Conservation (phyloP, 371 early-diverging fungal genomes). For the Saksenaea oblongispora region DNA sequence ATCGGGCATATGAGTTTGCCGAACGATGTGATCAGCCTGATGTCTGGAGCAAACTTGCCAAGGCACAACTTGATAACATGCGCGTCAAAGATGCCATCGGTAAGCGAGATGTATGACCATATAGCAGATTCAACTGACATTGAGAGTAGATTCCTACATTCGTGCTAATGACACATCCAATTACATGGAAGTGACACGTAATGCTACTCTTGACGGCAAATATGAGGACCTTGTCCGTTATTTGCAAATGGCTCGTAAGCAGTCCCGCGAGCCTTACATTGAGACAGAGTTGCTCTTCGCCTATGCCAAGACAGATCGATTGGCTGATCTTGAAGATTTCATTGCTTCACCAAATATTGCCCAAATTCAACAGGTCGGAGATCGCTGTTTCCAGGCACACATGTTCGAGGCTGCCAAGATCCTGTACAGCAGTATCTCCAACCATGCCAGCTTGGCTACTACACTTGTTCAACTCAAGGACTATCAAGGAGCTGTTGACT, state of each 20-base stretch:
- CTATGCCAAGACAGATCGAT: slow-evolving; percentile 90
- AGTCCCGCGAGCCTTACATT: slow-evolving; percentile 88
- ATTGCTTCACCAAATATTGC: slow-evolving; percentile 91
- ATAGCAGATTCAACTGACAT: too few species aligned
- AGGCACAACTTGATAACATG: slow-evolving; percentile 88
- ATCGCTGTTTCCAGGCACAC: slow-evolving; percentile 90
- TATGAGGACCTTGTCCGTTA: slow-evolving; percentile 92
- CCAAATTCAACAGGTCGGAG: slow-evolving; percentile 89
- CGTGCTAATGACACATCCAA: slow-evolving; percentile 91
- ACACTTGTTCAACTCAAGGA: slow-evolving; percentile 94
- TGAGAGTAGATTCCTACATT: slow-evolving; percentile 81
- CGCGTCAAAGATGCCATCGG: slow-evolving; percentile 92
- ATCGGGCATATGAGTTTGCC: slow-evolving; percentile 95
- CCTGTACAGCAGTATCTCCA: slow-evolving; percentile 89
- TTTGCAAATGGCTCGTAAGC: slow-evolving; percentile 92
- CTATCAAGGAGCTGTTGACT: slow-evolving; percentile 95
- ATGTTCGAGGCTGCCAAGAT: slow-evolving; percentile 96
- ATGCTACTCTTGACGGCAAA: slow-evolving; percentile 79
- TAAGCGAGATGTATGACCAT: slow-evolving; percentile 10
- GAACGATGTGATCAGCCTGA: slow-evolving; percentile 87
- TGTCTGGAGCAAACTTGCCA: slow-evolving; percentile 93
- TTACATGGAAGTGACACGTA: slow-evolving; percentile 86
- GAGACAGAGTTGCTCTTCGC: slow-evolving; percentile 95
- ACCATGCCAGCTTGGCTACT: slow-evolving; percentile 94
- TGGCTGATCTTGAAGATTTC: slow-evolving; percentile 92